A percentile compares a stretch with the other conserved stretches of the same genome.
Conservation (phyloP, 2,329 filamentous ascomycete genomes). For the Botrytis squamosa region DNA sequence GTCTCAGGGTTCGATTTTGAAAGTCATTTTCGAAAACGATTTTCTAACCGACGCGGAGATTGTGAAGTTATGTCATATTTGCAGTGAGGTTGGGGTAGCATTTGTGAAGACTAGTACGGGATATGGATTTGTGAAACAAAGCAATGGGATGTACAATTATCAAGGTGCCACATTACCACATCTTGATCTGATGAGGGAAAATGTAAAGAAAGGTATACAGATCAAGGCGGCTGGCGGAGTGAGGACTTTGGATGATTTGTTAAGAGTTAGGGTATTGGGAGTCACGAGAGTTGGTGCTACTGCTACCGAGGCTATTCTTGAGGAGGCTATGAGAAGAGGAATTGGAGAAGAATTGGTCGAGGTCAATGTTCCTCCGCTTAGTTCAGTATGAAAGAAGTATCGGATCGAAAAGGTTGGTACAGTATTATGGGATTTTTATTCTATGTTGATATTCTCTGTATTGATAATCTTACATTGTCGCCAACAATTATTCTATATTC, state of each 20-base stretch:
- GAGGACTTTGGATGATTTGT: constrained; percentile 54
- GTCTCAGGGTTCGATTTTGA: constrained; percentile 48
- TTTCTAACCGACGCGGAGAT: constrained; percentile 52
- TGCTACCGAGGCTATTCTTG: constrained; percentile 53
- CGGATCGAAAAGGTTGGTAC: background rate
- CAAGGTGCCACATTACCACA: constrained; percentile 52
- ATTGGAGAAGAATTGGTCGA: constrained; percentile 40
- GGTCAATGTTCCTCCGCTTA: constrained; percentile 25
- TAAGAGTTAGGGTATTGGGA: constrained; percentile 54
- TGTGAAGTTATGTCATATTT: constrained; percentile 53
- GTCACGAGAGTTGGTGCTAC: constrained; percentile 57
- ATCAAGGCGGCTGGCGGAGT: constrained; percentile 60
- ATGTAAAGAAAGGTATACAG: constrained; percentile 46
- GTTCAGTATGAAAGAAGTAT: background rate
- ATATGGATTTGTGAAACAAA: constrained; percentile 59
- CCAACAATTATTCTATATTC: constrained; percentile 15
- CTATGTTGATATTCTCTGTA: background rate
- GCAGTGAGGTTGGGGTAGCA: constrained; percentile 49
- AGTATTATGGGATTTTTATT: background rate
- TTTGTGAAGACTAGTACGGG: constrained; percentile 63
- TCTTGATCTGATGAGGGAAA: constrained; percentile 53
- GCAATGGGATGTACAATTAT: constrained; percentile 52
- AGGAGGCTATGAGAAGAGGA: constrained; percentile 52
- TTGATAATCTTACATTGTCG: background rate
- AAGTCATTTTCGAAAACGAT: constrained; percentile 64